Evolutionary conservation across 805 yeast species (phyloP).

Genomic region (Citeromyces matritensis): DNA sequence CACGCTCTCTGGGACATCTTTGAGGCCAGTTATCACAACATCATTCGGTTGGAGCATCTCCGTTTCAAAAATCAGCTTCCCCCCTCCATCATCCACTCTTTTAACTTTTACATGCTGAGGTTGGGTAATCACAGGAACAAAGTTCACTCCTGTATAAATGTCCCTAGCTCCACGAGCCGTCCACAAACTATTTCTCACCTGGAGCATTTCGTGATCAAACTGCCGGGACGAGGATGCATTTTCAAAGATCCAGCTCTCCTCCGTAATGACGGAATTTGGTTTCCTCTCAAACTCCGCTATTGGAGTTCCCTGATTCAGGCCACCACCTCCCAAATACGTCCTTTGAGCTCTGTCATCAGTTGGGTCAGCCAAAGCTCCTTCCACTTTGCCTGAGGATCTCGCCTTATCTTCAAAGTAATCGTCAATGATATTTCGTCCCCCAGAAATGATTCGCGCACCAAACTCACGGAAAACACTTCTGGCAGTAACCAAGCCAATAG

Average conservation of each 20-base stretch:
- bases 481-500: slow-evolving; percentile 84
- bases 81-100: slow-evolving; percentile 13
- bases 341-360: slow-evolving; percentile 28
- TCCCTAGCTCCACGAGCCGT: slow-evolving; percentile 49
- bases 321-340: background rate
- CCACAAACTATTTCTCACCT: slow-evolving; percentile 36
- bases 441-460: slow-evolving; percentile 70
- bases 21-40: slow-evolving; percentile 42
- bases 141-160: slow-evolving; percentile 70
- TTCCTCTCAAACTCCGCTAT: slow-evolving; percentile 8
- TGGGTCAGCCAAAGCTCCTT: slow-evolving; percentile 63
- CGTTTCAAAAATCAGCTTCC: slow-evolving; percentile 29
- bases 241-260: slow-evolving; percentile 74
- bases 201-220: slow-evolving; percentile 47
- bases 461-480: slow-evolving; percentile 81
- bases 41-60: slow-evolving; percentile 20
- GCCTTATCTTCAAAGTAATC: slow-evolving; percentile 72
- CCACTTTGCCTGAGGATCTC: slow-evolving; percentile 40
- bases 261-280: slow-evolving; percentile 10
- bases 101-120: slow-evolving; percentile 28
- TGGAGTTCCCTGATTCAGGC: slow-evolving; percentile 6
- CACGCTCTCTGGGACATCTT: slow-evolving; percentile 38
- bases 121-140: slow-evolving; percentile 65
- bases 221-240: slow-evolving; percentile 69
- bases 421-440: slow-evolving; percentile 71